Conservation (phyloP, 306 rosid species). For the Carpinus viminea region DNA sequence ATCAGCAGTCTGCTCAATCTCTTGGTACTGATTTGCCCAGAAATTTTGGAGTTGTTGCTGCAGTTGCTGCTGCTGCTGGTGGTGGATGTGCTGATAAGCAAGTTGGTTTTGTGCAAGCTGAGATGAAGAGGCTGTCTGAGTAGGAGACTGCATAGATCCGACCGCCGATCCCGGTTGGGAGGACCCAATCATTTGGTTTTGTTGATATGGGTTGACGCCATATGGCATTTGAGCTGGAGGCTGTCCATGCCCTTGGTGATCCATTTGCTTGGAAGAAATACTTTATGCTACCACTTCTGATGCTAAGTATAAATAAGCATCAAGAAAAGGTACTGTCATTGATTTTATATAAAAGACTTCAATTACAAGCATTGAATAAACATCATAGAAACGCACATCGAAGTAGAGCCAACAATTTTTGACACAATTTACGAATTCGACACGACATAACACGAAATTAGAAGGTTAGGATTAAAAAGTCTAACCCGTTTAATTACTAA, state of each 20-base stretch:
- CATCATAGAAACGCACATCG: background rate
- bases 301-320: background rate
- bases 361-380: background rate
- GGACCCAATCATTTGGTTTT: conserved; percentile 36
- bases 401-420: no score
- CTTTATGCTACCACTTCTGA: background rate
- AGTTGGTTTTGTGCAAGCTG: conserved; percentile 39
- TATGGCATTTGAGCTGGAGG: conserved; percentile 34
- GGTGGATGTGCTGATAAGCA: conserved; percentile 40
- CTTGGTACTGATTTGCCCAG: conserved; percentile 43
- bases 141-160: conserved; percentile 33
- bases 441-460: no score
- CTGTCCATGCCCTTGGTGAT: conserved; percentile 46
- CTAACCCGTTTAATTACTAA: no score
- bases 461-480: no score
- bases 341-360: background rate
- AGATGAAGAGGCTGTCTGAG: conserved; percentile 29
- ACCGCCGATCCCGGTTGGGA: conserved; percentile 24
- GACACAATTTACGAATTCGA: no score
- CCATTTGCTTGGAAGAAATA: conserved; percentile 32
- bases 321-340: background rate
- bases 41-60: conserved; percentile 47
- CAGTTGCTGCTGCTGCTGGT: conserved; percentile 47
- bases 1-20: conserved; percentile 40
- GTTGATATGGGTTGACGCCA: conserved; percentile 34